phyloP scores from a whole-genome alignment of 2,329 filamentous ascomycete genomes.

The Colletotrichum sp. region DNA sequence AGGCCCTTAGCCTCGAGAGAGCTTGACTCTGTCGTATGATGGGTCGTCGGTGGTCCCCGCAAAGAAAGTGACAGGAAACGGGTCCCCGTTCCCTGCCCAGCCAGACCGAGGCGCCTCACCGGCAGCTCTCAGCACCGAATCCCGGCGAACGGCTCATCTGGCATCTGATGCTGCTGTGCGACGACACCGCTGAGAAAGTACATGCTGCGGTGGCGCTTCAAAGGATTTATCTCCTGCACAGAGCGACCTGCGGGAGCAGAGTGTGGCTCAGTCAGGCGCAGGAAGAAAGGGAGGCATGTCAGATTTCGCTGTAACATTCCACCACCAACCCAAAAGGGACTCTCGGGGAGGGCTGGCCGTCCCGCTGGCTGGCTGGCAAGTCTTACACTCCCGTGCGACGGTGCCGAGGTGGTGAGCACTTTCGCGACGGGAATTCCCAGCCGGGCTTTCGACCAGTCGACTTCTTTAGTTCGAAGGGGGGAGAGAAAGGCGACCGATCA shows the following conservation, averaged over 20 bases:
- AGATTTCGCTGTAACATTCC: not conserved
- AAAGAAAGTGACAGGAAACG: not conserved
- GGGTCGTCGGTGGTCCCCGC: not conserved
- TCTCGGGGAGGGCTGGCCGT: not conserved
- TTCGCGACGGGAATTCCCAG: not conserved
- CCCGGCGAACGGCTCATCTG: conserved; percentile 6
- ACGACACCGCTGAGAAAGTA: not conserved
- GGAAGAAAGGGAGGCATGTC: not conserved
- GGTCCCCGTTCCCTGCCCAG: not conserved
- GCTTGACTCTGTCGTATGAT: not conserved
- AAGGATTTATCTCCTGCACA: not conserved
- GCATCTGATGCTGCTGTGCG: conserved; percentile 7
- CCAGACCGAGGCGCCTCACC: conserved; percentile 13
- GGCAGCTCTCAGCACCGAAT: not conserved
- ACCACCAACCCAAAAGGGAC: not conserved
- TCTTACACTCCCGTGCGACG: conserved; percentile 7
- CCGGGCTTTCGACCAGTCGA: not conserved
- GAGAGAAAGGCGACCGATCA: not conserved
- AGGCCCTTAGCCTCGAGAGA: not conserved
- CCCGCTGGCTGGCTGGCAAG: not conserved
- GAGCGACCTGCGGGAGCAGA: not conserved
- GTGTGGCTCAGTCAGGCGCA: not conserved
- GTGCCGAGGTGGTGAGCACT: conserved; percentile 10
- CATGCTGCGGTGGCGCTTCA: not conserved
- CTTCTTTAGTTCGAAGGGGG: not conserved